phyloP scores from a whole-genome alignment of 345 rosid species.

The Pelargonium nanum region DNA sequence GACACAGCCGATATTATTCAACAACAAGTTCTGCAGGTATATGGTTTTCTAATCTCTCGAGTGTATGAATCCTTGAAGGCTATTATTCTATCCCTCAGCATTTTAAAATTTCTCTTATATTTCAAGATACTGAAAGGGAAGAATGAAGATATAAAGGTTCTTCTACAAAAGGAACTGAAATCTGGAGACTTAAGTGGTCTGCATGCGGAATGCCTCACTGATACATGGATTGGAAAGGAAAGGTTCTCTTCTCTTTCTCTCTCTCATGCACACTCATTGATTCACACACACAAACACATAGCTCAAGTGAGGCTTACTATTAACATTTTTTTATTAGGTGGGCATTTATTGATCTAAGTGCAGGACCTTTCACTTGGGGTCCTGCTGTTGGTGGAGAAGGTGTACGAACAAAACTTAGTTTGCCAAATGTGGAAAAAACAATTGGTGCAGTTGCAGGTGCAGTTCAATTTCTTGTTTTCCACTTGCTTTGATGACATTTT shows the following conservation, averaged over 20 bases:
- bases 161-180: constrained; percentile 50
- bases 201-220: constrained; percentile 81
- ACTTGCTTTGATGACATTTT: background rate
- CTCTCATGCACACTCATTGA: background rate
- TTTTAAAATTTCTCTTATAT: constrained; percentile 10
- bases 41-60: constrained; percentile 5
- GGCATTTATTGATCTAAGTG: constrained; percentile 88
- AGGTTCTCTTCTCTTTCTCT: constrained; percentile 48
- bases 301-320: background rate
- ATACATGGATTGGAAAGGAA: constrained; percentile 90
- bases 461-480: background rate
- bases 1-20: constrained; percentile 56
- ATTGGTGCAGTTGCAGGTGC: constrained; percentile 96
- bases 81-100: background rate
- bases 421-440: constrained; percentile 89
- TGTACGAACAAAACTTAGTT: constrained; percentile 76
- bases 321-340: constrained; percentile 43
- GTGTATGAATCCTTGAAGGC: background rate
- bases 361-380: constrained; percentile 98
- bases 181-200: constrained; percentile 61
- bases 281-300: background rate
- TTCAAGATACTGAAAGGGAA: constrained; percentile 60
- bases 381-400: constrained; percentile 99
- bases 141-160: constrained; percentile 54
- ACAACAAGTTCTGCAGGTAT: constrained; percentile 72